These are phyloP conservation scores for Pyricularia sp. DNA, from an alignment of 2,329 filamentous ascomycete genomes.

Conservation along the genomic window DNA sequence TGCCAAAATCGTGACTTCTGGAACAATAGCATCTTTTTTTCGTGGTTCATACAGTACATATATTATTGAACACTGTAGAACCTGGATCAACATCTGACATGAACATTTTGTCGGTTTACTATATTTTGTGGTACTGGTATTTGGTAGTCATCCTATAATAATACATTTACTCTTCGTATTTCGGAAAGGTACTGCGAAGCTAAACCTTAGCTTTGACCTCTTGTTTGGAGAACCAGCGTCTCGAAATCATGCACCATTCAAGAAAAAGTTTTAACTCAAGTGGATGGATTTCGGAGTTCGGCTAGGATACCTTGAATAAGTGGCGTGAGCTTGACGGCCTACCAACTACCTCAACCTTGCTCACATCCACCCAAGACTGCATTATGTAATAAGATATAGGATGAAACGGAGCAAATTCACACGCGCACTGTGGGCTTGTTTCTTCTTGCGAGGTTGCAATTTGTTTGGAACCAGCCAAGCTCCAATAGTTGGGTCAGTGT, in stretches of 20 bases:
- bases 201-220: not conserved
- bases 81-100: not conserved
- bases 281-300: not conserved
- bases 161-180: not conserved
- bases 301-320: not conserved
- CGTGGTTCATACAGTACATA: not conserved
- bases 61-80: not conserved
- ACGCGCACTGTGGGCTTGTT: not conserved
- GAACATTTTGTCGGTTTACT: not conserved
- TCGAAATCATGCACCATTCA: not conserved
- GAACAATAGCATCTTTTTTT: no score
- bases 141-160: not conserved
- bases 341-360: no score
- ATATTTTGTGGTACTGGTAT: no score
- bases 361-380: no score
- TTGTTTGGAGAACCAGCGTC: not conserved
- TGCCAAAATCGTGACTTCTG: no score
- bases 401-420: not conserved
- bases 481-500: not conserved
- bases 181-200: not conserved
- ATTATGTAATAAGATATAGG: not conserved
- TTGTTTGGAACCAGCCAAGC: not conserved
- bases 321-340: not conserved
- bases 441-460: not conserved
- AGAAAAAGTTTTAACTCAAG: not conserved